Percentiles rank a stretch among this genome's conserved stretches.
phyloP scores from a whole-genome alignment of 2,329 filamentous ascomycete species.

The Pestalotiopsis sp. region DNA sequence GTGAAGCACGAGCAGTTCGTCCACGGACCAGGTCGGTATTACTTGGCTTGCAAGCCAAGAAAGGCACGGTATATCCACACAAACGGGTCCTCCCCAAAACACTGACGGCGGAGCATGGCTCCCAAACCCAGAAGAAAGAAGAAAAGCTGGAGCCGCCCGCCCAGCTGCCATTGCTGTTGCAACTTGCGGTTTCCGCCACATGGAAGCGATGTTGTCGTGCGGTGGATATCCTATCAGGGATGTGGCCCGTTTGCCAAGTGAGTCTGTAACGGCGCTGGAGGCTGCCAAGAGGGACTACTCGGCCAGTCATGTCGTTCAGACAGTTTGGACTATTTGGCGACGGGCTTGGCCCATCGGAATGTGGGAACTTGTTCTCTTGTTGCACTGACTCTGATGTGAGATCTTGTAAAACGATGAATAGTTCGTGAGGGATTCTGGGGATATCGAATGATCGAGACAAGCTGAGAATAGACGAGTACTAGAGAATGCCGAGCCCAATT shows the following conservation, averaged over 20 bases:
- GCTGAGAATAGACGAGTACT: not conserved
- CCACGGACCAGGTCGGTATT: not conserved
- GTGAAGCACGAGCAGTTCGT: not conserved
- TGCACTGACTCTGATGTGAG: not conserved
- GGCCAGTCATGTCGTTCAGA: not conserved
- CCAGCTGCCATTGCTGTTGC: not conserved
- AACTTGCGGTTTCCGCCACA: not conserved
- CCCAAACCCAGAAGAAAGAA: not conserved
- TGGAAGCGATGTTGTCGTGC: not conserved
- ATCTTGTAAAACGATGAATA: not conserved
- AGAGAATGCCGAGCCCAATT: not conserved
- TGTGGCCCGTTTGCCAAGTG: constrained; percentile 10
- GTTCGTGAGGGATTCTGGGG: not conserved
- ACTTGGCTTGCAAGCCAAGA: not conserved
- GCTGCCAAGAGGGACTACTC: constrained; percentile 12
- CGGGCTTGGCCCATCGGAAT: constrained; percentile 3
- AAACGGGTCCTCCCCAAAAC: not conserved
- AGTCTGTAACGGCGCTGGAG: constrained; percentile 11
- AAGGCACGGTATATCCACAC: not conserved
- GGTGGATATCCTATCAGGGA: not conserved
- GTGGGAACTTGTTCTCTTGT: not conserved
- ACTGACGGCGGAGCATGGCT: not conserved
- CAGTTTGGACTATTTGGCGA: not conserved
- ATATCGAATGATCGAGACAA: not conserved
- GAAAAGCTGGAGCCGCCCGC: constrained; percentile 1